Evolutionary conservation across 2,329 filamentous ascomycete genomes (phyloP).

Genomic region (Hypoxylon sp.): DNA sequence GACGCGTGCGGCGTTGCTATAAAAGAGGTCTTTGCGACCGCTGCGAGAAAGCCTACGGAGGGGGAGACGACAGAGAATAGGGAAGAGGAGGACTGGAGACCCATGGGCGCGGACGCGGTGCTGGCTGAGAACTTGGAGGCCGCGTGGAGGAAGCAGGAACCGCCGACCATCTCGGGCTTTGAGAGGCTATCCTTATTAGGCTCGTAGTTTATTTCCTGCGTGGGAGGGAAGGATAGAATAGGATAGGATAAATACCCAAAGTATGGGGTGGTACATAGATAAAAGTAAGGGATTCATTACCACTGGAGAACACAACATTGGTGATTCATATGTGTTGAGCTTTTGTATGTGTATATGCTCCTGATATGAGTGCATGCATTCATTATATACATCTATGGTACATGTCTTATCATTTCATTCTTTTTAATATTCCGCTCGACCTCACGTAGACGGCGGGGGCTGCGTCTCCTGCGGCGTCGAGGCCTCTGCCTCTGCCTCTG

Average conservation of each 20-base stretch:
- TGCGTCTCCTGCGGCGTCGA: slow-evolving; percentile 21
- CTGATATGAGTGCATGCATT: slow-evolving; percentile 18
- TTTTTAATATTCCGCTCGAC: slow-evolving; percentile 20
- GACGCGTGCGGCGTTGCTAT: slow-evolving; percentile 75
- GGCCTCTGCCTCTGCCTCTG: slow-evolving; percentile 8
- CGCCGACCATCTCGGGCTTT: slow-evolving; percentile 62
- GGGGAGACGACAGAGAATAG: slow-evolving; percentile 45
- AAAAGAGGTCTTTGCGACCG: slow-evolving; percentile 72
- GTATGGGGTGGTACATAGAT: slow-evolving; percentile 15
- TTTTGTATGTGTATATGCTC: background rate
- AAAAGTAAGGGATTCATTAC: slow-evolving; percentile 14
- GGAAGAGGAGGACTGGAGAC: slow-evolving; percentile 49
- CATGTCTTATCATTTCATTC: slow-evolving; percentile 41
- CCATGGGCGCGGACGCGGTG: slow-evolving; percentile 64
- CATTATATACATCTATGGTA: slow-evolving; percentile 49
- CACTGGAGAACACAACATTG: background rate
- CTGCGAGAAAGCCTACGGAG: slow-evolving; percentile 34
- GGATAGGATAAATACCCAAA: background rate
- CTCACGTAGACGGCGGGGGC: slow-evolving; percentile 39
- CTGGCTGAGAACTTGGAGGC: slow-evolving; percentile 63
- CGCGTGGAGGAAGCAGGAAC: slow-evolving; percentile 58
- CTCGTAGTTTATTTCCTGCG: slow-evolving; percentile 46
- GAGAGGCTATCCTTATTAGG: slow-evolving; percentile 64
- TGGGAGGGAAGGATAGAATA: background rate
- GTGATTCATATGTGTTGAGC: background rate